phyloP scores from a whole-genome alignment of 2,329 filamentous ascomycete genomes.

The Fusarium pseudograminearum region DNA sequence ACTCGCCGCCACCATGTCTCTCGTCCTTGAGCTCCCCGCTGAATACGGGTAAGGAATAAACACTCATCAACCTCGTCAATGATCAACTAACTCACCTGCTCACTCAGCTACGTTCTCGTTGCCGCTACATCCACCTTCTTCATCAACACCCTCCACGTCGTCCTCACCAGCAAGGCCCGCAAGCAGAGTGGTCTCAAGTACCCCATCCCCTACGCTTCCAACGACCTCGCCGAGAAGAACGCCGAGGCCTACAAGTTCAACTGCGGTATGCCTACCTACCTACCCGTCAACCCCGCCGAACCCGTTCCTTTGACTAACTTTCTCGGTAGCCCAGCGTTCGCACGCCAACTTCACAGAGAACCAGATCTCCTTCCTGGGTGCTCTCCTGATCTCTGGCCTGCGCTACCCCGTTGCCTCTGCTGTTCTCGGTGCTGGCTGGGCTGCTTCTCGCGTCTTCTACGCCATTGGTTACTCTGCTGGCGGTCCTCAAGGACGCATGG shows the following conservation, averaged over 20 bases:
- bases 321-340: constrained; percentile 64
- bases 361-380: constrained; percentile 63
- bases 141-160: constrained; percentile 65
- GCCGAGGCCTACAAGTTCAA: constrained; percentile 70
- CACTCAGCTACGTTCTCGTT: constrained; percentile 70
- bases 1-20: constrained; percentile 55
- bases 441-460: constrained; percentile 65
- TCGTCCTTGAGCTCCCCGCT: constrained; percentile 58
- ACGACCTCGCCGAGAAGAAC: constrained; percentile 67
- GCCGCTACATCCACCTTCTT: constrained; percentile 69
- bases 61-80: background rate
- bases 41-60: constrained; percentile 62
- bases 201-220: constrained; percentile 67
- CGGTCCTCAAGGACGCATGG: constrained; percentile 60
- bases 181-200: constrained; percentile 66
- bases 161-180: constrained; percentile 63
- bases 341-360: constrained; percentile 75
- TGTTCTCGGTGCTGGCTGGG: constrained; percentile 64
- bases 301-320: constrained; percentile 12
- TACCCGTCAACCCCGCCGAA: background rate
- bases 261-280: constrained; percentile 60
- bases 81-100: constrained; percentile 7
- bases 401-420: constrained; percentile 64
- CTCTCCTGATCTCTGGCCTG: constrained; percentile 68
- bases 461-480: constrained; percentile 64